Base-by-base conservation (phyloP, 2,329 filamentous ascomycete species). In the Sporothrix variecibatus region DNA sequence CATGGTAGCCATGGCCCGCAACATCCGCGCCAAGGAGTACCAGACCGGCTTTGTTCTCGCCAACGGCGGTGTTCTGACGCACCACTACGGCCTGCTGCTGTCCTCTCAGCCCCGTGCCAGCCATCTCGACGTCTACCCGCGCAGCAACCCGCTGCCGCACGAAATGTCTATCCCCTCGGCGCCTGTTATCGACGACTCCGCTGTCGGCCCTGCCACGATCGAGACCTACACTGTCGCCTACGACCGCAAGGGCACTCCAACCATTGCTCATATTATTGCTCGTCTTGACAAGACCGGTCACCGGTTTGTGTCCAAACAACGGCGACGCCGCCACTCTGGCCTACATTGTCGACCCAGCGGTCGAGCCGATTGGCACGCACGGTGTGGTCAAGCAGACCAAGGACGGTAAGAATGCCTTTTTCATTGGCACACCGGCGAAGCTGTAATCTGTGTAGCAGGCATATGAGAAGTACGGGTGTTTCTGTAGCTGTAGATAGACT, bases 21-120 rank as follows among this genome's bases (percentile, higher is more conserved):
- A 51, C 7, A 43, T 75, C 28, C 60, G 74, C 8, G 31, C 31
- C 15, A 60, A 60, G 7, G 8, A 23, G 17, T 62, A 65, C 40
- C 53, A 56, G 23, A 72, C 56, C 12, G 74, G 74, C 20, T n/a
- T 75, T 11, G 72, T 75, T 0, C 17, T 75, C 1, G 74, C 74
- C 34, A 75, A 75, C 40, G 74, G 74, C 53, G 74, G 72, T n/a
- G 53, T 69, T 5, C 70, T 75, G 17, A 72, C 74, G 6, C 74
- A 75, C 28, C 74, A 75, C 58, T 67, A 75, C n/a, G 49, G 64
- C 0, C 43, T 75, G 17, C 46, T 72, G 20, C 34, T 75, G 6
- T 74, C 74, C 4, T 49, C 69, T 0, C 2, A 12, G 1, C 69
- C 74, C 2, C 69, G 72, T 0, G 12, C 9, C 4, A 20, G 8